These are phyloP conservation scores for Xylariaceae sp. DNA, from an alignment of 2,329 filamentous ascomycete species.

Conservation along the genomic window DNA sequence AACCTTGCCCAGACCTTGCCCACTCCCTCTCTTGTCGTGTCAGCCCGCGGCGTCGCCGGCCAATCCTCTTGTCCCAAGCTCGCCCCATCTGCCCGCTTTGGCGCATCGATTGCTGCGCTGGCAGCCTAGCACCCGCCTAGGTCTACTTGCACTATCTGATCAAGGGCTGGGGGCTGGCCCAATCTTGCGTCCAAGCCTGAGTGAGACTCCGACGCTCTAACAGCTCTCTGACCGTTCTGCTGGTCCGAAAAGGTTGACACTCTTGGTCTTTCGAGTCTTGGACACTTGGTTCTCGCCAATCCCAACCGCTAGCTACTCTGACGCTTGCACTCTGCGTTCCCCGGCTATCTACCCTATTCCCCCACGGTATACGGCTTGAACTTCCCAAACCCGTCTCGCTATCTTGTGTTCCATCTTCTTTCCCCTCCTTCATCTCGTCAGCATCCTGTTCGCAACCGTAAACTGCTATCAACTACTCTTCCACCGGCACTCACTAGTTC, in stretches of 20 bases:
- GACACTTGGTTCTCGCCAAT: neutral
- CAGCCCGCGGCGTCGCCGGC: slow-evolving; percentile 25
- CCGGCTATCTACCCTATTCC: slow-evolving; percentile 3
- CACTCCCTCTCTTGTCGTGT: slow-evolving; percentile 21
- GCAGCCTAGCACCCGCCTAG: slow-evolving; percentile 21
- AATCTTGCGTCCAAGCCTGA: neutral
- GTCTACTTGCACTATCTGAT: too few relatives aligned
- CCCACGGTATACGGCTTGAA: slow-evolving; percentile 16
- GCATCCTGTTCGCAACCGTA: slow-evolving; percentile 3
- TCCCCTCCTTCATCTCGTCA: slow-evolving; percentile 9
- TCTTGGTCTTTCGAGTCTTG: slow-evolving; percentile 1
- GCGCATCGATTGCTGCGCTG: slow-evolving; percentile 28
- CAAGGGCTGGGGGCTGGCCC: slow-evolving; percentile 1
- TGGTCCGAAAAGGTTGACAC: neutral
- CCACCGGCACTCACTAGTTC: neutral
- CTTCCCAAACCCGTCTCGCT: slow-evolving; percentile 10
- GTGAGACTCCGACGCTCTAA: slow-evolving; percentile 2
- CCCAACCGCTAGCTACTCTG: neutral
- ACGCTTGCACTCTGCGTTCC: slow-evolving; percentile 7
- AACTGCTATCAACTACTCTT: neutral
- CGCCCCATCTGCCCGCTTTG: slow-evolving; percentile 10
- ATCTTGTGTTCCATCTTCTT: slow-evolving; percentile 10
- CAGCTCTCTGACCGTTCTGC: slow-evolving; percentile 6
- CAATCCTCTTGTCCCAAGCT: slow-evolving; percentile 22
- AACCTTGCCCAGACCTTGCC: too few relatives aligned